Percentiles rank a stretch among this genome's conserved stretches.
phyloP scores from a whole-genome alignment of 2,329 filamentous ascomycete genomes.

The Diaporthe vaccinii region DNA sequence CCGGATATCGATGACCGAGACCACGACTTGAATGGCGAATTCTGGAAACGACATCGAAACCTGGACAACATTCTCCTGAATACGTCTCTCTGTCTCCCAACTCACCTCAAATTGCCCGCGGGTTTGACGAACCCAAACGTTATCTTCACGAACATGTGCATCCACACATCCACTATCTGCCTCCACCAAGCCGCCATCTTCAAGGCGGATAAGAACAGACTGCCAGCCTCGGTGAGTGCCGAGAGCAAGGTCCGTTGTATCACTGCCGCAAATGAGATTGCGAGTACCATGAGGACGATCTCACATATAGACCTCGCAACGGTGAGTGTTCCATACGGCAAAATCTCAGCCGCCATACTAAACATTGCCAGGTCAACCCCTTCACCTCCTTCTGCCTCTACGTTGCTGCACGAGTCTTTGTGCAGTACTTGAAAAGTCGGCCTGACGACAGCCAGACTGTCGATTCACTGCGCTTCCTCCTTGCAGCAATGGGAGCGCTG shows the following conservation, averaged over 20 bases:
- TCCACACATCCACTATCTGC: conserved; percentile 96
- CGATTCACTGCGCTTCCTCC: conserved; percentile 89
- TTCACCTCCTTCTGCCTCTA: conserved; percentile 97
- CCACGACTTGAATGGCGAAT: conserved; percentile 89
- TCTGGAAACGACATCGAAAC: conserved; percentile 92
- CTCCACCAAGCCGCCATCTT: conserved; percentile 98
- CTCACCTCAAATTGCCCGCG: conserved; percentile 81
- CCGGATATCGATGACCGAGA: conserved; percentile 86
- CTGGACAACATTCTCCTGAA: conserved; percentile 94
- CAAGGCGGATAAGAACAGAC: conserved; percentile 90
- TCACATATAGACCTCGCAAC: conserved; percentile 87
- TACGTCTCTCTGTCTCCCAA: conserved; percentile 85
- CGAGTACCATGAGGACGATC: conserved; percentile 94
- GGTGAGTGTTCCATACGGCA: conserved; percentile 65
- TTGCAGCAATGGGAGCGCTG: conserved; percentile 90
- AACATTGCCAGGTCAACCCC: conserved; percentile 83
- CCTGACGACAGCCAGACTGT: conserved; percentile 84
- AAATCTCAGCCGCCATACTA: not conserved
- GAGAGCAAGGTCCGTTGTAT: conserved; percentile 96
- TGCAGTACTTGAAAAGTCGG: conserved; percentile 96
- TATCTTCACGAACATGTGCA: conserved; percentile 95
- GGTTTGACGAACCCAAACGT: conserved; percentile 85
- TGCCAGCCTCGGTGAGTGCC: conserved; percentile 81
- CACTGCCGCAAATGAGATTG: conserved; percentile 92
- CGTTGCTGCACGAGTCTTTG: conserved; percentile 93